phyloP scores from a whole-genome alignment of 208 protist genomes.

The Novymonas esmeraldas region DNA sequence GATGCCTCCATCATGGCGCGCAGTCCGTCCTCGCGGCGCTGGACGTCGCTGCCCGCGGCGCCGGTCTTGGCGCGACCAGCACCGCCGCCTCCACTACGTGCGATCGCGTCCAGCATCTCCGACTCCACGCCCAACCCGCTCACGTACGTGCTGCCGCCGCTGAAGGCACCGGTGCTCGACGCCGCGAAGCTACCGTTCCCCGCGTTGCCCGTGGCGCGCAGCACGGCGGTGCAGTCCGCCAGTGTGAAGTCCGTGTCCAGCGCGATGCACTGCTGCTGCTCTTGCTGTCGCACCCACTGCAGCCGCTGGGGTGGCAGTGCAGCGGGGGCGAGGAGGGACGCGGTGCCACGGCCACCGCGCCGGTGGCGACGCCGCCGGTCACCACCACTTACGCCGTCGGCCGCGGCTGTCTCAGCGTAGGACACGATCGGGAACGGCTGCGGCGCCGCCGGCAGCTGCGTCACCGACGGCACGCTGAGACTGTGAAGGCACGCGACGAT shows the following conservation, averaged over 20 bases:
- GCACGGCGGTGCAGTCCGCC: conserved; percentile 10
- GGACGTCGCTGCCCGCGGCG: not conserved
- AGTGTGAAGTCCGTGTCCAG: conserved; percentile 27
- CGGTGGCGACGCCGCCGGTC: not conserved
- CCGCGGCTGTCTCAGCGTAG: not conserved
- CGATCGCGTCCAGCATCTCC: conserved; percentile 6
- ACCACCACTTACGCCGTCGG: not conserved
- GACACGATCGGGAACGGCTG: conserved; percentile 5
- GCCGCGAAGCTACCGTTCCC: not conserved
- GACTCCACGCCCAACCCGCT: conserved; percentile 9
- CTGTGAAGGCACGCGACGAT: conserved; percentile 23
- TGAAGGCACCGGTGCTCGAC: not conserved
- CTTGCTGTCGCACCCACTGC: conserved; percentile 27
- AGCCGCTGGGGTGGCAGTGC: conserved; percentile 7
- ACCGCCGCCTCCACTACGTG: conserved; percentile 1
- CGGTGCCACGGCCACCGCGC: not conserved
- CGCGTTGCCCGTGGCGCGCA: not conserved
- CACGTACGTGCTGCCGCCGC: conserved; percentile 10
- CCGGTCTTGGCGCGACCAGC: not conserved
- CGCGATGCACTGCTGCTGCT: conserved; percentile 23
- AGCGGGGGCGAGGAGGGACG: not conserved
- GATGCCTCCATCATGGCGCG: conserved; percentile 22
- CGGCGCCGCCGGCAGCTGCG: conserved; percentile 2
- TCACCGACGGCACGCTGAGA: conserved; percentile 17
- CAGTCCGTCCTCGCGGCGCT: not conserved